Conservation (phyloP, 805 yeast species). For the Limtongia smithiae region DNA sequence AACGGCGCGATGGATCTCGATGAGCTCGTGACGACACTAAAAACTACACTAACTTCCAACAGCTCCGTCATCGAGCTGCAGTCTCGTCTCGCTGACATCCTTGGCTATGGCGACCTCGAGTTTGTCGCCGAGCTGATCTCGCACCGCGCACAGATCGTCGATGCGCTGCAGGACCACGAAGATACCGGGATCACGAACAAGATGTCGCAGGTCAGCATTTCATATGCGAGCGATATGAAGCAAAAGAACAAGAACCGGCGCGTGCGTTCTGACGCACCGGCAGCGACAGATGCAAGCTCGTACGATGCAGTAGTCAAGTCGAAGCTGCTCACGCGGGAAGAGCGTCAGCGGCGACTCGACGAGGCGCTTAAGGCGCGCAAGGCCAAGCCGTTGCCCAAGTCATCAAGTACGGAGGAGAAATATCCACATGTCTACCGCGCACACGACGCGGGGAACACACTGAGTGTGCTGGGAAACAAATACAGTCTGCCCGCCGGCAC, state of each 20-base stretch:
- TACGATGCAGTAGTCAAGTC: background rate
- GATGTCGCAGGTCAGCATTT: conserved; percentile 15
- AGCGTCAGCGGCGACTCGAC: conserved; percentile 29
- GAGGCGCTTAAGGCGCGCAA: conserved; percentile 30
- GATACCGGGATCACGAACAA: background rate
- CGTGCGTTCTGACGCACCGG: background rate
- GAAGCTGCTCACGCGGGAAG: conserved; percentile 25
- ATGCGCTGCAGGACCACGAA: background rate
- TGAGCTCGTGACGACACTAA: conserved; percentile 17
- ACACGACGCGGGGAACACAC: conserved; percentile 60
- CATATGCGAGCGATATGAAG: conserved; percentile 6
- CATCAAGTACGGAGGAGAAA: conserved; percentile 40
- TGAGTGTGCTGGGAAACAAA: conserved; percentile 79
- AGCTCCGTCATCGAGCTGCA: conserved; percentile 49
- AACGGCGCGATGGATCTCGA: conserved; percentile 14
- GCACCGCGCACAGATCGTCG: conserved; percentile 31
- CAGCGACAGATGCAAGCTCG: background rate
- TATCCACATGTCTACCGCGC: conserved; percentile 87
- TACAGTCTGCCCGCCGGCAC: conserved; percentile 80
- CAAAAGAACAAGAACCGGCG: background rate
- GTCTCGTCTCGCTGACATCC: conserved; percentile 65
- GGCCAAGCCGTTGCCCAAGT: conserved; percentile 15
- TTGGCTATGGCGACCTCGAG: conserved; percentile 86
- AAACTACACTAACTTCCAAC: conserved; percentile 3
- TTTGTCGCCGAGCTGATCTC: conserved; percentile 62